Conservation (phyloP, 306 rosid genomes). For the Dalbergia cultrata region DNA sequence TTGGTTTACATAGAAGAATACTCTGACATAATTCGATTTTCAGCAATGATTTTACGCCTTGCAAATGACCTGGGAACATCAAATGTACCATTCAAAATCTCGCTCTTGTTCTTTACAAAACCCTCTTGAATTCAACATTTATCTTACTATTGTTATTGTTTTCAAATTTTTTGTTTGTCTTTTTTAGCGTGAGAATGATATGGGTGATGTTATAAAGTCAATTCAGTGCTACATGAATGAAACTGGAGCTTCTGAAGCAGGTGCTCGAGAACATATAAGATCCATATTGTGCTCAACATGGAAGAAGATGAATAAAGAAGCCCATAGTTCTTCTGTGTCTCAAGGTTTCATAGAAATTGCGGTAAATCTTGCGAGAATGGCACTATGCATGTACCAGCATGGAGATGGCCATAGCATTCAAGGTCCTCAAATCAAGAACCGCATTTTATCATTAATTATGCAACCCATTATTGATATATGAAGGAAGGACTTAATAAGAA, state of each 20-base stretch:
- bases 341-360: not conserved
- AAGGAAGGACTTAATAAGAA: no score
- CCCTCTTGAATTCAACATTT: not conserved
- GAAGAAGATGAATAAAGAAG: slow-evolving; percentile 42
- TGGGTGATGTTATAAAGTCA: slow-evolving; percentile 45
- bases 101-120: not conserved
- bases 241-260: slow-evolving; percentile 27
- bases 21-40: not conserved
- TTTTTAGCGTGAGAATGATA: not conserved
- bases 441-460: not conserved
- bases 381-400: not conserved
- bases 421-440: not conserved
- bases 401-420: slow-evolving; percentile 9
- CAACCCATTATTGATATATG: not conserved
- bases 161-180: no score
- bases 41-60: not conserved
- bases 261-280: slow-evolving; percentile 18
- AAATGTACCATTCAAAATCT: not conserved
- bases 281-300: slow-evolving; percentile 16
- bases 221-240: slow-evolving; percentile 55
- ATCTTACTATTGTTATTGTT: not conserved
- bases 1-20: not conserved
- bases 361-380: slow-evolving; percentile 15
- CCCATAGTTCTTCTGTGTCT: not conserved
- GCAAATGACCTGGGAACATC: slow-evolving; percentile 18